phyloP scores from a whole-genome alignment of 2,329 filamentous ascomycete species.

The Neopestalotiopsis clavispora region DNA sequence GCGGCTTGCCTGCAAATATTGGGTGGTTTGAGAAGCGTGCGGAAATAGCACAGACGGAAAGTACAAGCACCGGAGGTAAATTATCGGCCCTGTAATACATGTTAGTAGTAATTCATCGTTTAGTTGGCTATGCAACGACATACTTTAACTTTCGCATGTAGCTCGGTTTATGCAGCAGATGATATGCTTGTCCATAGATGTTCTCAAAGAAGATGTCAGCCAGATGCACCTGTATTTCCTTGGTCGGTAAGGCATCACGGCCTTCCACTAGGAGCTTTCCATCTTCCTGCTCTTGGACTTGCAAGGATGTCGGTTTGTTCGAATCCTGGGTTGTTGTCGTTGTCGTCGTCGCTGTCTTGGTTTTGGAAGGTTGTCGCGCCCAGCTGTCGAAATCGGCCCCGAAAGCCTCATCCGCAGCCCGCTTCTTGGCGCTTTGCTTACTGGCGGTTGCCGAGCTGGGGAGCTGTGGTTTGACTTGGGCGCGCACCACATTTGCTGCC shows the following conservation, averaged over 20 bases:
- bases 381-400: constrained; percentile 80
- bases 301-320: constrained; percentile 56
- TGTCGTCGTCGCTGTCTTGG: constrained; percentile 33
- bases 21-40: constrained; percentile 93
- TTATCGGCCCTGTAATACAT: constrained; percentile 64
- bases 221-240: constrained; percentile 90
- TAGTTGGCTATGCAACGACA: constrained; percentile 34
- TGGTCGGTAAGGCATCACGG: constrained; percentile 77
- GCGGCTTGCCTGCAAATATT: constrained; percentile 74
- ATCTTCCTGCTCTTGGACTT: constrained; percentile 72
- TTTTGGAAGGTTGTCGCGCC: constrained; percentile 66
- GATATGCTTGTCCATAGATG: constrained; percentile 93
- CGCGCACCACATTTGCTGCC: constrained; percentile 71
- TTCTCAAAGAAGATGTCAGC: constrained; percentile 95
- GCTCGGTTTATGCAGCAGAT: constrained; percentile 93
- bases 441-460: constrained; percentile 54
- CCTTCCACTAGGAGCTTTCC: constrained; percentile 82
- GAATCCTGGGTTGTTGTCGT: constrained; percentile 41
- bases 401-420: constrained; percentile 86
- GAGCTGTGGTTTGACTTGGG: constrained; percentile 81
- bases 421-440: constrained; percentile 74
- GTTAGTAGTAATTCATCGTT: constrained; percentile 28
- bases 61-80: constrained; percentile 84
- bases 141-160: constrained; percentile 87
- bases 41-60: constrained; percentile 96